A percentile compares a stretch with the other conserved stretches of the same genome.
These are phyloP conservation scores for Tetrahymena thermophila DNA, from an alignment of 73 alveolate genomes.

Conservation along the genomic window DNA sequence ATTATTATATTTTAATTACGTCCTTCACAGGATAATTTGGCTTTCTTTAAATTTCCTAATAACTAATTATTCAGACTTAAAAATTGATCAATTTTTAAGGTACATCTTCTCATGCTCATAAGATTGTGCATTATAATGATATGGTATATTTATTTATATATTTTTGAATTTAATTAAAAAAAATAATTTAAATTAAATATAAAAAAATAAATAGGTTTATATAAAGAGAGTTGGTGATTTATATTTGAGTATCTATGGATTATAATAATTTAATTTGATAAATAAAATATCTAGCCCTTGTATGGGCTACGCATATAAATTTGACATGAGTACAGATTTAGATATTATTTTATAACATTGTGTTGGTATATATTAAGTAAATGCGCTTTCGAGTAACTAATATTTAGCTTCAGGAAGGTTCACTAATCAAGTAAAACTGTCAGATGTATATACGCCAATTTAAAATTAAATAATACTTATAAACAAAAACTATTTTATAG, in stretches of 20 bases:
- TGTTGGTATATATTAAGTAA: background rate
- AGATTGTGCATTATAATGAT: background rate
- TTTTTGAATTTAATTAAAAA: background rate
- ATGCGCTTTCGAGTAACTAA: background rate
- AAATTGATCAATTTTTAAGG: background rate
- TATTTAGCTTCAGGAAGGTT: background rate
- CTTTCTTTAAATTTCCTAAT: background rate
- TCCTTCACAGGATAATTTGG: background rate
- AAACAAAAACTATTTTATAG: background rate
- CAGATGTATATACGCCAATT: background rate
- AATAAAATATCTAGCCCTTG: background rate
- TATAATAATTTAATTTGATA: background rate
- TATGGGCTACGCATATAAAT: background rate
- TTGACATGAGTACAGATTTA: background rate
- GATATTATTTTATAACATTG: background rate
- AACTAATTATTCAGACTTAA: background rate
- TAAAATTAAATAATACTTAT: background rate
- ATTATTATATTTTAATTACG: background rate
- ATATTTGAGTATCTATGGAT: background rate
- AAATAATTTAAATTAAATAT: background rate
- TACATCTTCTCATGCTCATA: background rate
- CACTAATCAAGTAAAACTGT: background rate
- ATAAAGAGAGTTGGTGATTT: background rate
- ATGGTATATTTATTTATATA: too few species aligned
- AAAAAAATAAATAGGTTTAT: background rate